Evolutionary conservation across 208 protist genomes (phyloP).

Genomic region (Phytomonas francai): DNA sequence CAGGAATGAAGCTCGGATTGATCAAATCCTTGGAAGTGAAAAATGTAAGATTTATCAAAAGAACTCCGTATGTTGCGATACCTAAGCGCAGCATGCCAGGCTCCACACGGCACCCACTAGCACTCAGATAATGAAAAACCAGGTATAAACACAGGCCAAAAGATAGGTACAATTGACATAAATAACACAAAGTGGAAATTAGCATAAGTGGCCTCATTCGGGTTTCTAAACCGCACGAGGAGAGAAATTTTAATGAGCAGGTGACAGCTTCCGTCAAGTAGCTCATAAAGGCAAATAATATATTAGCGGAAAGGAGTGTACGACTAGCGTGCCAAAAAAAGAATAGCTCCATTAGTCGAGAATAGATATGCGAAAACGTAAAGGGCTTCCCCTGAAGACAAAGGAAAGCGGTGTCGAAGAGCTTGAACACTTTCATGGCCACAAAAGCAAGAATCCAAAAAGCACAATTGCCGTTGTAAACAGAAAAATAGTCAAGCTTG

Average conservation of each 20-base stretch:
- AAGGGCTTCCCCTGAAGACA: constrained; percentile 56
- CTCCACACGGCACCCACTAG: background rate
- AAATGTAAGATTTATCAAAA: background rate
- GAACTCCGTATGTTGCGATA: background rate
- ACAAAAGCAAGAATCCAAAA: constrained; percentile 64
- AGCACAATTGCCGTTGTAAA: constrained; percentile 39
- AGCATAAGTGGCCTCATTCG: constrained; percentile 34
- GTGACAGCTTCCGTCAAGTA: constrained; percentile 85
- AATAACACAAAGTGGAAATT: constrained; percentile 31
- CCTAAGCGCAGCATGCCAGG: background rate
- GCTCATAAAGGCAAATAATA: constrained; percentile 86
- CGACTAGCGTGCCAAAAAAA: constrained; percentile 77
- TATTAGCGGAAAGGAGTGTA: constrained; percentile 28
- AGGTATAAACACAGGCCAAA: background rate
- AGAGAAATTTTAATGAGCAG: constrained; percentile 85
- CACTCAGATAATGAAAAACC: background rate
- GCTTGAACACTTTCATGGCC: constrained; percentile 59
- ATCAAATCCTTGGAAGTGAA: background rate
- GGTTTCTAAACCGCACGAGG: constrained; percentile 28
- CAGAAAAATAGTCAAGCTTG: constrained; percentile 23
- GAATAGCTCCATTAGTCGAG: constrained; percentile 75
- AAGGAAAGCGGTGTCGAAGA: constrained; percentile 64
- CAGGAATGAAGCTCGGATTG: background rate
- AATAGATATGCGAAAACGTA: constrained; percentile 68
- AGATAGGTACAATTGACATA: background rate